Percentiles rank a stretch among this genome's conserved stretches.
phyloP scores from a whole-genome alignment of 306 rosid genomes.

The Datisca glomerata region DNA sequence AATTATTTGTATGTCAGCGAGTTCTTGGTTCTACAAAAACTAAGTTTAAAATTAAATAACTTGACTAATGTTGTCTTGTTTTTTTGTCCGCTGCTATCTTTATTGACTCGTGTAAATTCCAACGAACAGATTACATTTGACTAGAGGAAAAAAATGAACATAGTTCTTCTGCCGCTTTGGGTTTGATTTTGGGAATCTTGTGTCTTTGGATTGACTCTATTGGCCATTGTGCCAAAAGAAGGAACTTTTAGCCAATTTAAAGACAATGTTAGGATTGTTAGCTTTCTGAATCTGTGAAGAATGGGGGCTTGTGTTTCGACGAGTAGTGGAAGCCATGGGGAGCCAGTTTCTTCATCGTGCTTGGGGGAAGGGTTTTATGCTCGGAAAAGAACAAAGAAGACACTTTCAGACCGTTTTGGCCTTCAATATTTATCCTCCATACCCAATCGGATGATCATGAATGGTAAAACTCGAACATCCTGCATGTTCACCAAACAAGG shows the following conservation, averaged over 20 bases:
- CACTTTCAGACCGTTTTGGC: conserved; percentile 59
- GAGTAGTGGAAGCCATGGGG: conserved; percentile 73
- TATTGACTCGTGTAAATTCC: conserved; percentile 11
- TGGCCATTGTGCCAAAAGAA: conserved; percentile 3
- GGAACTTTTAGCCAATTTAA: not conserved
- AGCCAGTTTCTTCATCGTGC: conserved; percentile 41
- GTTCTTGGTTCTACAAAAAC: conserved; percentile 27
- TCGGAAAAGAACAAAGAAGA: conserved; percentile 55
- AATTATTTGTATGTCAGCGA: conserved; percentile 6
- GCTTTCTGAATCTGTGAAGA: conserved; percentile 34
- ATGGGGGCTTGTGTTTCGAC: conserved; percentile 95
- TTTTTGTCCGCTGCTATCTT: conserved; percentile 45
- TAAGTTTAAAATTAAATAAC: conserved; percentile 24
- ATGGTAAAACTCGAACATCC: conserved; percentile 72
- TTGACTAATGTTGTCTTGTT: conserved; percentile 15
- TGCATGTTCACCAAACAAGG: conserved; percentile 94
- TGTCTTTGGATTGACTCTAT: conserved; percentile 28
- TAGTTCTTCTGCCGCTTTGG: conserved; percentile 23
- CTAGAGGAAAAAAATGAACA: conserved; percentile 16
- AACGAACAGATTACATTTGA: conserved; percentile 30
- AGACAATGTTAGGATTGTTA: not conserved
- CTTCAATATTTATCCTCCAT: conserved; percentile 54
- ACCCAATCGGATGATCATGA: conserved; percentile 60
- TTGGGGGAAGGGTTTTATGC: conserved; percentile 22
- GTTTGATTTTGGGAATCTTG: conserved; percentile 28